phyloP scores from a whole-genome alignment of 2,329 filamentous ascomycete genomes.

The Xylaria arbuscula region DNA sequence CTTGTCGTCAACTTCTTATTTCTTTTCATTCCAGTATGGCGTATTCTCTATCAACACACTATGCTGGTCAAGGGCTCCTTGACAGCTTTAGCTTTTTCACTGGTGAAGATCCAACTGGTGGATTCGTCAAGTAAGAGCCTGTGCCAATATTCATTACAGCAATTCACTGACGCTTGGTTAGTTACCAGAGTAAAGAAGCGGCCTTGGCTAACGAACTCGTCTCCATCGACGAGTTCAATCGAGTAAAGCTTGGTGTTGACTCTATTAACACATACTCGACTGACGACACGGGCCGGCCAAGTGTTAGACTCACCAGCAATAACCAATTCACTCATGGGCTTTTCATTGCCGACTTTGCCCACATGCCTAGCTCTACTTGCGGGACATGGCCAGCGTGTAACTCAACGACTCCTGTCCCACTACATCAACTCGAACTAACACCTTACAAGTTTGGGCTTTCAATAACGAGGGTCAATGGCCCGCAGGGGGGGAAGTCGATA shows the following conservation, averaged over 20 bases:
- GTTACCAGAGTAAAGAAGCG: constrained; percentile 58
- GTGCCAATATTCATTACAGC: constrained; percentile 34
- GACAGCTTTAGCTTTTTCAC: constrained; percentile 63
- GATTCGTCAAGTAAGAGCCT: constrained; percentile 72
- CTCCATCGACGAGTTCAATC: constrained; percentile 55
- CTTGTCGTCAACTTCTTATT: not conserved
- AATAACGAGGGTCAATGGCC: constrained; percentile 65
- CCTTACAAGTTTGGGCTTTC: constrained; percentile 63
- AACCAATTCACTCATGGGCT: constrained; percentile 72
- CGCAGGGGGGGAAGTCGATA: constrained; percentile 72
- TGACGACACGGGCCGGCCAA: constrained; percentile 60
- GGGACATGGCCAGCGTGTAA: constrained; percentile 79
- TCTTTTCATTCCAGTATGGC: constrained; percentile 38
- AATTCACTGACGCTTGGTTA: constrained; percentile 39
- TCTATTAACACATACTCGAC: constrained; percentile 52
- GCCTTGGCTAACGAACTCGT: constrained; percentile 56
- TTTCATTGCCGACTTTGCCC: constrained; percentile 76
- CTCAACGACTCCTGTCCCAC: constrained; percentile 35
- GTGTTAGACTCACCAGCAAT: constrained; percentile 74
- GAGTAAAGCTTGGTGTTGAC: constrained; percentile 61
- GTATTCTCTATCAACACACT: constrained; percentile 50
- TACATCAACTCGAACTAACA: constrained; percentile 34
- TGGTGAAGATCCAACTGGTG: constrained; percentile 70
- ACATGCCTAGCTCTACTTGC: constrained; percentile 78
- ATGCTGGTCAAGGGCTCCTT: constrained; percentile 49